Percentiles rank a stretch among this genome's conserved stretches.
Conservation (phyloP, 2,329 filamentous ascomycete species). For the Ophiognomonia clavigignenti-juglandacearum region DNA sequence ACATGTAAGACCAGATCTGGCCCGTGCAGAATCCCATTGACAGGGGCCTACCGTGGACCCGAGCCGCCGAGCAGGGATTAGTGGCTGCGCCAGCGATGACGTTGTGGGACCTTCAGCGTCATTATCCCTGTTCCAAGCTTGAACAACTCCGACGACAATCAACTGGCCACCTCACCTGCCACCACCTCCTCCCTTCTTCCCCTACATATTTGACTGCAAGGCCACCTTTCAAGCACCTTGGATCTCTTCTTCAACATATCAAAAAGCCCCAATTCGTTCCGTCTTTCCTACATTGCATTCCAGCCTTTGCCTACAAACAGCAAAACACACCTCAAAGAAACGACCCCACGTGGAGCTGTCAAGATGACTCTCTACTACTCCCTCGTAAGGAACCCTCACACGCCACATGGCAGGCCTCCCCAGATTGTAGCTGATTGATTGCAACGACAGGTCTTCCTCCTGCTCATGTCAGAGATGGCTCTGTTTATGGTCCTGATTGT, state of each 20-base stretch:
- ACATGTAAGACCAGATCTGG: too few species aligned
- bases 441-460: slow-evolving; percentile 65
- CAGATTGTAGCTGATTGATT: slow-evolving; percentile 21
- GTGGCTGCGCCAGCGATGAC: slow-evolving; percentile 9
- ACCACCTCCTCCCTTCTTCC: background rate
- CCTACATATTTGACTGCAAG: background rate
- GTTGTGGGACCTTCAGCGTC: slow-evolving; percentile 8
- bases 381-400: slow-evolving; percentile 33
- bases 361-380: slow-evolving; percentile 57
- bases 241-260: background rate
- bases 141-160: slow-evolving; percentile 5
- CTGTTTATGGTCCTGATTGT: slow-evolving; percentile 77
- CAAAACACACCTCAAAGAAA: background rate
- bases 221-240: background rate
- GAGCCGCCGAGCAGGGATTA: too few species aligned
- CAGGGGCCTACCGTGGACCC: too few species aligned
- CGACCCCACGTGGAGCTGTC: slow-evolving; percentile 18
- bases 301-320: background rate
- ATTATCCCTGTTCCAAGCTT: slow-evolving; percentile 14
- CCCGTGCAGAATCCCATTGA: too few species aligned
- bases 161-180: slow-evolving; percentile 15
- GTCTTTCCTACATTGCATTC: background rate
- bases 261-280: background rate
- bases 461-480: slow-evolving; percentile 77
- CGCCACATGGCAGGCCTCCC: background rate